Percentiles rank a stretch among this genome's conserved stretches.
These are phyloP conservation scores for Trametes villosa DNA, from an alignment of 768 basidiomycete genomes.

Conservation along the genomic window DNA sequence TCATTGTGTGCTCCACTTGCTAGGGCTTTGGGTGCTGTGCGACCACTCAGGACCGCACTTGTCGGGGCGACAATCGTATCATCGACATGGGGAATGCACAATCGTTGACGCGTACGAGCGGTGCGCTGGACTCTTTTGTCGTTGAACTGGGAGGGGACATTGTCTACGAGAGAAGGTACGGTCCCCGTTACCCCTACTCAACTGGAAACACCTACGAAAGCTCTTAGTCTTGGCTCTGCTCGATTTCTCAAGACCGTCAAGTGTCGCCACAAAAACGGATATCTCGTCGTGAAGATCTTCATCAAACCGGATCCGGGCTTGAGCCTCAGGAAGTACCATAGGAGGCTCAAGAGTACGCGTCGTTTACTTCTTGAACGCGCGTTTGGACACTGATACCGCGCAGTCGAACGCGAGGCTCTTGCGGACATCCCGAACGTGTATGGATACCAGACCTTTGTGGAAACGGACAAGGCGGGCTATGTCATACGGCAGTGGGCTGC, in stretches of 20 bases:
- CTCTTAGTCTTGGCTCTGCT: constrained; percentile 64
- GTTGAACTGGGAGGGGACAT: constrained; percentile 86
- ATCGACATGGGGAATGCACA: constrained; percentile 82
- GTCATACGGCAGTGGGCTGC: constrained; percentile 94
- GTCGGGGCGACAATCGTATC: too few relatives aligned
- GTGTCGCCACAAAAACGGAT: constrained; percentile 82
- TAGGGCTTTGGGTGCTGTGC: too few relatives aligned
- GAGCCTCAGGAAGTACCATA: constrained; percentile 72
- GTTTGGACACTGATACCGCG: constrained; percentile 5
- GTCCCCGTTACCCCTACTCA: constrained; percentile 3
- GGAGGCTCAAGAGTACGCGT: constrained; percentile 72
- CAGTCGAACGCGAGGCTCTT: constrained; percentile 87
- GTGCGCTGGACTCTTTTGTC: constrained; percentile 89
- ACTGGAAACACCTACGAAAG: neutral
- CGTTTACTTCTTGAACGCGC: neutral
- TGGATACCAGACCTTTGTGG: constrained; percentile 86
- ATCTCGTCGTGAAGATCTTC: constrained; percentile 91
- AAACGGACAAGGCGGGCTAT: constrained; percentile 96
- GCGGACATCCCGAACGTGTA: constrained; percentile 87
- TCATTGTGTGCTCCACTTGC: too few relatives aligned
- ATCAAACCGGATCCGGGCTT: constrained; percentile 91
- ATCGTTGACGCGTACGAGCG: constrained; percentile 73
- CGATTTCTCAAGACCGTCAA: constrained; percentile 83
- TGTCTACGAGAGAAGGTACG: constrained; percentile 90
- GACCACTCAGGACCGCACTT: too few relatives aligned